Base-by-base conservation (phyloP, 306 rosid species). In the Astragalus glycyphyllos region DNA sequence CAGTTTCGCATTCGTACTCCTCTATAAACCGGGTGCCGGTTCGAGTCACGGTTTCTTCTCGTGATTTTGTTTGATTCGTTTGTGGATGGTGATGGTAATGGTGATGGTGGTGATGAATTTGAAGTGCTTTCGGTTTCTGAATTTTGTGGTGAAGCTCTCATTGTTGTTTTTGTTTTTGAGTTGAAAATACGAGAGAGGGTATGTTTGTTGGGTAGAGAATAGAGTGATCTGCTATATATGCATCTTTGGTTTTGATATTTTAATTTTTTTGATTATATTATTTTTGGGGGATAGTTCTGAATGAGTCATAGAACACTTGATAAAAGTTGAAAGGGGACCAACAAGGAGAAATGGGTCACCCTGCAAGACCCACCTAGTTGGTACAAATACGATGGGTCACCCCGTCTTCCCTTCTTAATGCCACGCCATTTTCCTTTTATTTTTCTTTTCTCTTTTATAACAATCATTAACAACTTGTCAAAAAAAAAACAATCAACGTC, bases 1-100 rank as follows among this genome's bases (percentile, higher is more conserved):
- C 99, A 95, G 14, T 82, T 95, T 8, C 99, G 57, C 99, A 89
- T 95, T 3, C 99, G 83, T 0, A 95, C 99, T 0, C 99, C 99
- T 0, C 97, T 63, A 69, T 89, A 95, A 5, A 81, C 77, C 0
- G 90, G 87, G 81, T 84, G 88, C 13, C 80, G 85, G 84, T 82
- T 70, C 8, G 96, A 79, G 42, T 87, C 89, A 0, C 92, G 62
- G 31, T 20, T 80, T 5, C 90, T 76, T 32, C 86, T 92, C 11
- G 10, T 23, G 7, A 20, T 56, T 26, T 15, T 13, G 23, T 45
- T 55, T 0, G 37, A 11, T 11, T 40, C 68, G 14, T 61, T 61
- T 60, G 66, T 4, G 49, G 20, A 38, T 59, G 12, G 3, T 11
- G 16, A 31, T 34, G 59, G 5, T 6, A 86, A 70, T 7, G 83